Base-by-base conservation (phyloP, 2,329 filamentous ascomycete species). In the Paecilomyces sp. region DNA sequence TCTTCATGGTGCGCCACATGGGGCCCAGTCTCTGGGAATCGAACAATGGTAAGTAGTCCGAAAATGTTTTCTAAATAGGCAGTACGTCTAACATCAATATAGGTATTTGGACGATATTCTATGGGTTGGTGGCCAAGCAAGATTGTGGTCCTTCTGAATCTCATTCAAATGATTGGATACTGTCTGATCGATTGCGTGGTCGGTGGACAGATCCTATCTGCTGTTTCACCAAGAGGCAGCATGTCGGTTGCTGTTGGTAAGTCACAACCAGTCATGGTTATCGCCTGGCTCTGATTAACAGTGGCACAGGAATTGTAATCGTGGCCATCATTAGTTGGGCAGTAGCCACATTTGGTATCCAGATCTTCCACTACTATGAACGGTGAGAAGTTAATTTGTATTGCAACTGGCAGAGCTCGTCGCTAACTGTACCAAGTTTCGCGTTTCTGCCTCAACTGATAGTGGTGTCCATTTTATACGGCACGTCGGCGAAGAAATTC, bases 111-210 rank as follows among this genome's bases (percentile, higher is more conserved):
- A 3, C 78, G 84, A 12, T 88, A 85, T 66, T 76, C 81, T 18
- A 87, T 87, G 81, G 85, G 85, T 6, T 88, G 83, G 82, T 88
- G 82, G 78, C 85, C 85, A 0, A 82, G 82, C 57, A 88, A 87
- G 70, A 71, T 88, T 7, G 80, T 87, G 34, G 84, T 86, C 13
- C 66, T 88, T 24, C 74, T 88, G 60, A 88, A 87, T 66, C 75
- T 88, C 54, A 80, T 88, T 53, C 81, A 86, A 24, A 77, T 88
- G 67, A 75, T 87, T 2, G 85, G 85, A 8, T 88, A 88, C 64
- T 77, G 79, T 18, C 74, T 88, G 68, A 84, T 89, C 61, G 83
- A 87, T 69, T 85, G 82, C 34, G 85, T 89, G 5, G 79, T 90
- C 15, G 84, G 84, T 1, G 88, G 88, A 0, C 87, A 89, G 67